Evolutionary conservation across 352 stramenopile genomes (phyloP), one percentile per base, ranked within the genome.

Genomic region (Phytophthora tubulina): DNA sequence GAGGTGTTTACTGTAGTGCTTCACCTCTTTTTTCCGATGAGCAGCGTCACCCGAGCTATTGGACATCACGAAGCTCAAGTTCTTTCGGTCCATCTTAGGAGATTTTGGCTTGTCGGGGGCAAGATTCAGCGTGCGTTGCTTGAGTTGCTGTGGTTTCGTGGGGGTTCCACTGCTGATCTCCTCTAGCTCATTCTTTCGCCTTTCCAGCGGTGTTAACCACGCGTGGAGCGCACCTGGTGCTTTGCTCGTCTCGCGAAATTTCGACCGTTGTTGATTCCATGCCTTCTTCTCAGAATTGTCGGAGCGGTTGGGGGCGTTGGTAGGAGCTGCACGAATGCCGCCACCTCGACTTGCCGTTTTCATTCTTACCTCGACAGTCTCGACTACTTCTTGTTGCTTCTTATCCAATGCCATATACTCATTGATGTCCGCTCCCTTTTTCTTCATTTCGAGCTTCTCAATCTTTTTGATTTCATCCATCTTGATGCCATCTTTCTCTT

Each of bases 331-430:
- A 46, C 15, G 36, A 13, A n/a, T 33, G 9, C 39, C 30, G 30
- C 9, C 13, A 38, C 31, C 10, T 54, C 42, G 39, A 52, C 21
- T 27, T 56, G 46, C 36, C 32, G 33, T 13, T 63, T 71, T 60
- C 13, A 48, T 51, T 60, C 42, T 14, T n/a, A 36, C 39, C 10
- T 60, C 35, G 30, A 64, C 30, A 15, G n/a, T 39, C 21, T 76
- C 56, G 7, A 62, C 31, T 6, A 55, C 44, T 45, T 55, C 33
- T 6, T 68, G 53, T 51, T 82, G 46, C 42, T 76, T 64, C 13
- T 64, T 54, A 5, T 85, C 73, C 27, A 85, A 45, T 11, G 48
- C 59, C 21, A 79, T n/a, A 10, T 82, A 84, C 35, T 76, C 57
- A 53, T 86, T 38, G 6, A 44, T 55, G 9, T 36, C 45, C 2